Percentiles rank a stretch among this genome's conserved stretches.
phyloP scores from a whole-genome alignment of 306 rosid genomes.

The Quercus robur region DNA sequence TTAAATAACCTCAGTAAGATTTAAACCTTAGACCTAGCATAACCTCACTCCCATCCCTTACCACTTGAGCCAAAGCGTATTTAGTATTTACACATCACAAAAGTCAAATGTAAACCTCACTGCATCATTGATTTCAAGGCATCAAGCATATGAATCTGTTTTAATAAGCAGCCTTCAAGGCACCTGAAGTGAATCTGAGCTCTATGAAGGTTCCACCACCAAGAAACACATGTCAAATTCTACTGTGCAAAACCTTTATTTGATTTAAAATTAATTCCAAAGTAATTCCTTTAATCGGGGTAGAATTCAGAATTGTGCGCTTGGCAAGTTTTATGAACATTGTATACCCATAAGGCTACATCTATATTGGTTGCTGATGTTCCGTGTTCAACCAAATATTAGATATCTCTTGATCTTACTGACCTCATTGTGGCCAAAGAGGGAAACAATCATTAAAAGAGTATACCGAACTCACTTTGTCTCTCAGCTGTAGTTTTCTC shows the following conservation, averaged over 20 bases:
- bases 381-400: background rate
- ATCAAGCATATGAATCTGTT: background rate
- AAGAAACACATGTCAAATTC: background rate
- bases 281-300: background rate
- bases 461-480: slow-evolving; percentile 51
- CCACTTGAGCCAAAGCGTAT: background rate
- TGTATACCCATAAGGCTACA: background rate
- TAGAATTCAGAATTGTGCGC: background rate
- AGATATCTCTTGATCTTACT: background rate
- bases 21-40: background rate
- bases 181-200: background rate
- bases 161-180: background rate
- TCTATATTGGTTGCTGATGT: background rate
- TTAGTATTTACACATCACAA: background rate
- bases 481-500: slow-evolving; percentile 77
- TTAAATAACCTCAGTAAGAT: background rate
- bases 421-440: background rate
- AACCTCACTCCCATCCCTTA: background rate
- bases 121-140: background rate
- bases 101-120: background rate
- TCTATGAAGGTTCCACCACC: background rate
- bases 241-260: background rate
- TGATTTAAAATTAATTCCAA: background rate
- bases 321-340: background rate
- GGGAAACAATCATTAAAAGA: background rate